A percentile compares a stretch with the other conserved stretches of the same genome.
Conservation (phyloP, 768 basidiomycete species). For the Mycena sanguinolenta region DNA sequence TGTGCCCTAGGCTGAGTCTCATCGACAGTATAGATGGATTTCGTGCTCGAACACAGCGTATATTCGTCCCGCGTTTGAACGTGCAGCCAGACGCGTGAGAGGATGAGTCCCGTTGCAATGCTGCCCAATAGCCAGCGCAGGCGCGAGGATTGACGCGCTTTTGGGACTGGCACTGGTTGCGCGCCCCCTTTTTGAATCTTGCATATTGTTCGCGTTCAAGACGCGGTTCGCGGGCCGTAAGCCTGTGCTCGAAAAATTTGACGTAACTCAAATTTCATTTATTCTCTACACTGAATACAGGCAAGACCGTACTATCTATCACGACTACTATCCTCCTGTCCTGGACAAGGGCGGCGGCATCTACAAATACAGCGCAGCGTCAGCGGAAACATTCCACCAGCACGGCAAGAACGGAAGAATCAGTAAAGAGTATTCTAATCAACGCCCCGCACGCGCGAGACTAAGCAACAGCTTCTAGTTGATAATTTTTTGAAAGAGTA, state of each 20-base stretch:
- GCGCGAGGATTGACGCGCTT: slow-evolving; percentile 27
- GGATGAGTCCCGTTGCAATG: slow-evolving; percentile 7
- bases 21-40: slow-evolving; percentile 81
- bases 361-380: background rate
- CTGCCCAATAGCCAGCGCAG: slow-evolving; percentile 16
- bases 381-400: slow-evolving; percentile 2
- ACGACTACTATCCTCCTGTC: too few relatives aligned
- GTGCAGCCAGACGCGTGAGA: slow-evolving; percentile 25
- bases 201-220: background rate
- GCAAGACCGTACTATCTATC: too few relatives aligned
- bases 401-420: slow-evolving; percentile 32
- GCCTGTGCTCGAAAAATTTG: background rate
- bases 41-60: slow-evolving; percentile 66
- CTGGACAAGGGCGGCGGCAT: too few relatives aligned
- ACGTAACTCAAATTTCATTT: background rate
- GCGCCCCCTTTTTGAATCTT: background rate
- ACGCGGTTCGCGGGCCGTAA: background rate
- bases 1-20: slow-evolving; percentile 62
- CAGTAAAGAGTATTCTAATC: slow-evolving; percentile 63
- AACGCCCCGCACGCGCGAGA: slow-evolving; percentile 61
- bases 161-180: background rate
- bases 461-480: slow-evolving; percentile 95
- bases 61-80: slow-evolving; percentile 50
- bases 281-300: too few relatives aligned
- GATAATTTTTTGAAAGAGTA: slow-evolving; percentile 63